Evolutionary conservation across 805 yeast genomes (phyloP).

Genomic region (Candida krabiensis): DNA sequence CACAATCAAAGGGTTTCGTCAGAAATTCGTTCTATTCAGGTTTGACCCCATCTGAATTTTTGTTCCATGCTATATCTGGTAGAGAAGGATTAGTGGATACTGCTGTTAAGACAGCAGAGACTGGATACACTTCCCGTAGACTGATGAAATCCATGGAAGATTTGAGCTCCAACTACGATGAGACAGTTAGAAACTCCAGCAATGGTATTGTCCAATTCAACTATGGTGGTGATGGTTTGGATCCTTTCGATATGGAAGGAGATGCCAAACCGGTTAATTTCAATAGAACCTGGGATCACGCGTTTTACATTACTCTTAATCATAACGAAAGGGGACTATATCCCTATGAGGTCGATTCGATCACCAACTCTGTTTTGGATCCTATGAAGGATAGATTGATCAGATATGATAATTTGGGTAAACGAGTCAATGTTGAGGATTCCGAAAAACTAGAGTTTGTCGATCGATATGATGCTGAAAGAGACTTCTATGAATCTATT

Average conservation of each 20-base stretch:
- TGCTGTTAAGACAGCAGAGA: conserved; percentile 98
- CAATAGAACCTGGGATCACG: conserved; percentile 91
- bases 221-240: conserved; percentile 98
- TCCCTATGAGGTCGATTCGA: conserved; percentile 66
- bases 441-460: conserved; percentile 58
- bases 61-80: conserved; percentile 98
- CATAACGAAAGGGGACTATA: conserved; percentile 52
- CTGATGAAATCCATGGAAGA: conserved; percentile 97
- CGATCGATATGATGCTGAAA: conserved; percentile 85
- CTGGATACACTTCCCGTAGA: conserved; percentile 98
- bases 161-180: conserved; percentile 88
- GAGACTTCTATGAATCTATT: conserved; percentile 78
- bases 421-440: conserved; percentile 43
- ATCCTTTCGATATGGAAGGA: conserved; percentile 99
- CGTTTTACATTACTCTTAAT: conserved; percentile 68
- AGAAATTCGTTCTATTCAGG: conserved; percentile 95
- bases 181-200: conserved; percentile 91
- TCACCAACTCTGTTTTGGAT: conserved; percentile 53
- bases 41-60: conserved; percentile 91
- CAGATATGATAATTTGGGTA: conserved; percentile 75
- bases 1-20: conserved; percentile 97
- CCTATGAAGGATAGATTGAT: conserved; percentile 62
- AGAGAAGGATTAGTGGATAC: conserved; percentile 99
- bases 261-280: conserved; percentile 96
- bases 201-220: conserved; percentile 97